phyloP scores from a whole-genome alignment of 306 rosid genomes.

The Spatholobus suberectus region DNA sequence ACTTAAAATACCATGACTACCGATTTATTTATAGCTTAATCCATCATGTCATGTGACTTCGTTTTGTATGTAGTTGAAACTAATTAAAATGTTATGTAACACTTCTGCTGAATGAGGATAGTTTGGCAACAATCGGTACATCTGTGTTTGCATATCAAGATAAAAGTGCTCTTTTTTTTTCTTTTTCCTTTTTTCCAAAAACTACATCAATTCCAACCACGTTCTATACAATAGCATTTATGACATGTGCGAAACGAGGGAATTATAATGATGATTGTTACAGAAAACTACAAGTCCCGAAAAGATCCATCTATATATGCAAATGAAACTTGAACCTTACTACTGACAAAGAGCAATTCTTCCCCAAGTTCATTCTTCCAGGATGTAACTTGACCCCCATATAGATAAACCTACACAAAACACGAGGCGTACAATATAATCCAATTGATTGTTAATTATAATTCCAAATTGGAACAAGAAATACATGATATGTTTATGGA shows the following conservation, averaged over 20 bases:
- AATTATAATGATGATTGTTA: background rate
- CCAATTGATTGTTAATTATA: background rate
- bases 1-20: too few species aligned
- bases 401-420: slow-evolving; percentile 62
- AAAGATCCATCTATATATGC: background rate
- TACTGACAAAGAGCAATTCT: slow-evolving; percentile 76
- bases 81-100: too few species aligned
- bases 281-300: background rate
- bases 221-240: background rate
- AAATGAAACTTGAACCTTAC: slow-evolving; percentile 54
- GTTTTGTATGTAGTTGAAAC: too few species aligned
- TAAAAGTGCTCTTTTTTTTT: background rate
- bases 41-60: background rate
- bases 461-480: background rate
- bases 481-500: background rate
- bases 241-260: background rate
- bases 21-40: background rate
- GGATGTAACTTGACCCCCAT: slow-evolving; percentile 79
- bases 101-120: background rate
- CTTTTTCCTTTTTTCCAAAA: background rate
- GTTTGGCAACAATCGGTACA: background rate
- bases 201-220: background rate
- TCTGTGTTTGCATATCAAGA: background rate
- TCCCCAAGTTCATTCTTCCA: slow-evolving; percentile 82
- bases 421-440: background rate